A percentile compares a stretch with the other conserved stretches of the same genome.
These are phyloP conservation scores for Russula emetica DNA, from an alignment of 768 basidiomycete genomes.

Conservation along the genomic window DNA sequence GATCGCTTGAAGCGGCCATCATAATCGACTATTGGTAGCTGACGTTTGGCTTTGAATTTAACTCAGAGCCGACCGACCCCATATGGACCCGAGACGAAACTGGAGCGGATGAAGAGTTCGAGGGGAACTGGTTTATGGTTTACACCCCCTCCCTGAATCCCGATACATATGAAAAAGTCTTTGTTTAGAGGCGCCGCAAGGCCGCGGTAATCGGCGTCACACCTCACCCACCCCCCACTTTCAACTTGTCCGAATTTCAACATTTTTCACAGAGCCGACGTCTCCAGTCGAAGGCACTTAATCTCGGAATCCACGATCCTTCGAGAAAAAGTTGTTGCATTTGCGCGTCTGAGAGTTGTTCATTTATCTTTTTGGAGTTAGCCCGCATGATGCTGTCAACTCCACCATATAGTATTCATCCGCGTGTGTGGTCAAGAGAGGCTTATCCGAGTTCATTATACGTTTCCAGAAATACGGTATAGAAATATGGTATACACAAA, in stretches of 20 bases:
- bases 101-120: conserved; percentile 23
- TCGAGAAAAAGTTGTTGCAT: conserved; percentile 19
- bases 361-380: conserved; percentile 28
- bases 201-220: conserved; percentile 23
- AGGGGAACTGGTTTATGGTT: conserved; percentile 24
- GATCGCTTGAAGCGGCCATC: background rate
- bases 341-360: conserved; percentile 17
- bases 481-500: conserved; percentile 22
- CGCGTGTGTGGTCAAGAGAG: conserved; percentile 14
- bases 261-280: conserved; percentile 20
- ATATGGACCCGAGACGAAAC: conserved; percentile 18
- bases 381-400: conserved; percentile 26
- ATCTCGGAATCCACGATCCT: conserved; percentile 24
- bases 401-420: conserved; percentile 12
- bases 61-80: conserved; percentile 23
- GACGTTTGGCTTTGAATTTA: conserved; percentile 22
- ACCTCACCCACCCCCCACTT: background rate
- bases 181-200: conserved; percentile 22
- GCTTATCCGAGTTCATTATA: conserved; percentile 18
- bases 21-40: conserved; percentile 7
- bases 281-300: conserved; percentile 21
- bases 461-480: conserved; percentile 17
- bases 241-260: conserved; percentile 19
- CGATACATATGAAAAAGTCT: conserved; percentile 16
- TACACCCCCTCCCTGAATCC: conserved; percentile 21